Evolutionary conservation across 805 yeast genomes (phyloP).

Genomic region (Teunomyces aglyptinius): DNA sequence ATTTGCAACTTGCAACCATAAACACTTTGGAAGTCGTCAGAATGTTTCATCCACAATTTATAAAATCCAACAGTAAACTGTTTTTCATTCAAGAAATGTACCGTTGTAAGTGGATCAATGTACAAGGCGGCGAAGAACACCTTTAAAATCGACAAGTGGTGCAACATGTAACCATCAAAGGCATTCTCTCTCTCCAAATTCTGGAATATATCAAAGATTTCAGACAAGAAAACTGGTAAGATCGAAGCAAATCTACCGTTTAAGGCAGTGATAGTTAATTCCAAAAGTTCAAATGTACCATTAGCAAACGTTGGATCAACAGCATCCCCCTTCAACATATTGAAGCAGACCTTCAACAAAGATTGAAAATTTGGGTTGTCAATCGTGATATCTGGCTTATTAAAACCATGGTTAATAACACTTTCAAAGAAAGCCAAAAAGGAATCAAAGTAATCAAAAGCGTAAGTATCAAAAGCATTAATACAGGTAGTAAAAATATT

Average conservation of each 20-base stretch:
- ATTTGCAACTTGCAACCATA: conserved; percentile 56
- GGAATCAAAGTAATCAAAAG: conserved; percentile 55
- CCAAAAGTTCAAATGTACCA: conserved; percentile 36
- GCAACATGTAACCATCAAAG: conserved; percentile 46
- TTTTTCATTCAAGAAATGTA: conserved; percentile 37
- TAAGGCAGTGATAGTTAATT: conserved; percentile 15
- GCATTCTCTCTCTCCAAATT: conserved; percentile 35
- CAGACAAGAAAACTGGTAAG: conserved; percentile 26
- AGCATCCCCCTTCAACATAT: conserved; percentile 28
- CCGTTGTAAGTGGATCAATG: conserved; percentile 37
- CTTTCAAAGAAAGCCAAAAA: conserved; percentile 58
- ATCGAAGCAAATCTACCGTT: conserved; percentile 30
- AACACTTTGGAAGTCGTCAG: conserved; percentile 49
- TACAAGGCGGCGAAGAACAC: conserved; percentile 41
- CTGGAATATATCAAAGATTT: conserved; percentile 36
- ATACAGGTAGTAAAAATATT: conserved; percentile 46
- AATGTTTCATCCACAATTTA: conserved; percentile 49
- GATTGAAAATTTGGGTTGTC: conserved; percentile 40
- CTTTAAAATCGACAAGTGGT: conserved; percentile 40
- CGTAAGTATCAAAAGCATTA: conserved; percentile 57
- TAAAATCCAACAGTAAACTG: conserved; percentile 35
- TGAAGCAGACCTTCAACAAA: conserved; percentile 36
- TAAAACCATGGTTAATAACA: conserved; percentile 51
- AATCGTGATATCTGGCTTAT: conserved; percentile 30
- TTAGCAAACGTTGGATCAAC: conserved; percentile 43